These are phyloP conservation scores for Penicillium malachiteum DNA, from an alignment of 495 filamentous ascomycete species.

Conservation along the genomic window DNA sequence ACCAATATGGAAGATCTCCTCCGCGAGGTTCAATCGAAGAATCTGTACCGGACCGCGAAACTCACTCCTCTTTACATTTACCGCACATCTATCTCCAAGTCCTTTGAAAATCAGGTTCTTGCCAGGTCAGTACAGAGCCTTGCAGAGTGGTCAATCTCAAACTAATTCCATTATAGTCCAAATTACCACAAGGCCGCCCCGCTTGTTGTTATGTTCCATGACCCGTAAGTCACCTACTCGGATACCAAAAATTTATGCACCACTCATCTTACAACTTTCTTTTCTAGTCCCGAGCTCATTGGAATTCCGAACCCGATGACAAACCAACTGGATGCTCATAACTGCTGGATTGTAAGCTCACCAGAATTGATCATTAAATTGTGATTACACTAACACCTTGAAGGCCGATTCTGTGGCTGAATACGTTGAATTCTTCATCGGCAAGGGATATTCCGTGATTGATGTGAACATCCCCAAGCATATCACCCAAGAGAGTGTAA, in stretches of 20 bases:
- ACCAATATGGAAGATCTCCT: conserved; percentile 59
- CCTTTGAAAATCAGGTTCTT: conserved; percentile 86
- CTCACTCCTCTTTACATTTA: conserved; percentile 77
- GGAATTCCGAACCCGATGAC: conserved; percentile 65
- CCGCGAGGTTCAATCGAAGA: conserved; percentile 66
- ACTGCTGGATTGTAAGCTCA: conserved; percentile 75
- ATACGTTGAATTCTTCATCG: conserved; percentile 79
- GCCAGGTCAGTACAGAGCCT: conserved; percentile 57
- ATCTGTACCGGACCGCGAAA: conserved; percentile 64
- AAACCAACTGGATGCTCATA: conserved; percentile 74
- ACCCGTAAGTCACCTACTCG: conserved; percentile 57
- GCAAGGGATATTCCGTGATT: conserved; percentile 73
- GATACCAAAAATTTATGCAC: not conserved
- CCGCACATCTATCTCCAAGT: conserved; percentile 65
- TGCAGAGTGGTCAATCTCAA: not conserved
- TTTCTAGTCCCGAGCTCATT: conserved; percentile 64
- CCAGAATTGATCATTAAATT: not conserved
- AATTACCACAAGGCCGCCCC: conserved; percentile 53
- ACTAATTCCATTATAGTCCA: conserved; percentile 31
- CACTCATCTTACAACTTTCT: not conserved
- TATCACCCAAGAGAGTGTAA: conserved; percentile 46
- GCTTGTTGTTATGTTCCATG: conserved; percentile 77
- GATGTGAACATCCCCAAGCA: conserved; percentile 87
- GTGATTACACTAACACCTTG: conserved; percentile 4
- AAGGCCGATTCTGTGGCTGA: conserved; percentile 75